A percentile compares a stretch with the other conserved stretches of the same genome.
These are phyloP conservation scores for Fusarium sp. DNA, from an alignment of 2,329 filamentous ascomycete genomes.

Conservation along the genomic window DNA sequence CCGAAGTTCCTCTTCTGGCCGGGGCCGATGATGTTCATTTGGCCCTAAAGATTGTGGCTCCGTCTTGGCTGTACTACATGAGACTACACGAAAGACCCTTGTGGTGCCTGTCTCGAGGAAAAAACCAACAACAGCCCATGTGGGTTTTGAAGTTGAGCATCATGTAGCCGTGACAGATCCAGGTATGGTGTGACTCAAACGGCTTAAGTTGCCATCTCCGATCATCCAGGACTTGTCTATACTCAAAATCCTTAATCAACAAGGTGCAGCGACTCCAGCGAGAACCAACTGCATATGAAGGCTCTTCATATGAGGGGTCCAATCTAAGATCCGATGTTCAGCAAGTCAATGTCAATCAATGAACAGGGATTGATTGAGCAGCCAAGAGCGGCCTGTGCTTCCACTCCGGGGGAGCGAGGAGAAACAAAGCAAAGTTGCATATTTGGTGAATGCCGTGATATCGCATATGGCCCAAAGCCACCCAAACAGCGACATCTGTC, in stretches of 20 bases:
- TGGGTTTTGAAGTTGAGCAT: constrained; percentile 37
- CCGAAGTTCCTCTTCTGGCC: constrained; percentile 35
- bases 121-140: constrained; percentile 39
- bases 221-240: constrained; percentile 21
- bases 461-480: constrained; percentile 21
- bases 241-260: constrained; percentile 27
- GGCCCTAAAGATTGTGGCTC: constrained; percentile 37
- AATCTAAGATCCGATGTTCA: constrained; percentile 41
- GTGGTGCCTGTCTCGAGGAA: constrained; percentile 27
- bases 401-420: constrained; percentile 14
- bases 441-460: constrained; percentile 15
- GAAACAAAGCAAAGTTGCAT: constrained; percentile 29
- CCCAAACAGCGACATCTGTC: constrained; percentile 31
- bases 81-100: constrained; percentile 35
- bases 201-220: constrained; percentile 35
- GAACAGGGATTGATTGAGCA: constrained; percentile 27
- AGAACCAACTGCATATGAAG: constrained; percentile 43
- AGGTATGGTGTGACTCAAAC: constrained; percentile 44
- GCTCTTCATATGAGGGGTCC: constrained; percentile 37
- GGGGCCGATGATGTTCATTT: constrained; percentile 33
- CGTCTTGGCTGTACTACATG: constrained; percentile 40
- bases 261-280: constrained; percentile 28
- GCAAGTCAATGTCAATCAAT: constrained; percentile 16
- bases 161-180: constrained; percentile 29
- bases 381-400: constrained; percentile 33